Evolutionary conservation across 176 grass and related monocot genomes (phyloP).

Genomic region (Carex myosuroides): DNA sequence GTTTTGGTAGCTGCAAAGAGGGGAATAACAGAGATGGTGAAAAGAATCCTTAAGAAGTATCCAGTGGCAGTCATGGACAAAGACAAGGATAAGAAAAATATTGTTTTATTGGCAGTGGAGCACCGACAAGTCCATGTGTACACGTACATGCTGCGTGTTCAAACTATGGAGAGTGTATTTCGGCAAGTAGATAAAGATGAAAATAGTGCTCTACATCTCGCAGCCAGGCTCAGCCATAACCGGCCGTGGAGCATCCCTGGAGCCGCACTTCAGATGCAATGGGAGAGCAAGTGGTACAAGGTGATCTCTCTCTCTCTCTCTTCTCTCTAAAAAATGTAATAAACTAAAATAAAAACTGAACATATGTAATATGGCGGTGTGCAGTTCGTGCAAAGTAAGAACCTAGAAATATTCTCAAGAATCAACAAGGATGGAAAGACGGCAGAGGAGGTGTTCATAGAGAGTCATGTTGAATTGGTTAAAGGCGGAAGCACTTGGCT

Average conservation of each 20-base stretch:
- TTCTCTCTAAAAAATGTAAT: neutral
- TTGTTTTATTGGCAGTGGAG: slow-evolving; percentile 16
- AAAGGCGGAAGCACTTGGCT: neutral
- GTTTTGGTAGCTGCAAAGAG: slow-evolving; percentile 25
- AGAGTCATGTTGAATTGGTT: neutral
- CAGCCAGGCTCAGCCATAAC: neutral
- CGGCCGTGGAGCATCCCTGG: slow-evolving; percentile 19
- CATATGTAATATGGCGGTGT: neutral
- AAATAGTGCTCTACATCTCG: slow-evolving; percentile 13
- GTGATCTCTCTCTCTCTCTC: neutral
- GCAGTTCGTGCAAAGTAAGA: neutral
- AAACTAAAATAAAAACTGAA: neutral
- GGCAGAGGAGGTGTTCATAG: neutral
- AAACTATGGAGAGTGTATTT: neutral
- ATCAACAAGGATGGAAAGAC: neutral
- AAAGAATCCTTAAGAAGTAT: neutral
- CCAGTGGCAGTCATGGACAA: slow-evolving; percentile 5
- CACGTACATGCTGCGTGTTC: neutral
- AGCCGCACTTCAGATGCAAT: slow-evolving; percentile 28
- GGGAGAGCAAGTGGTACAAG: slow-evolving; percentile 31
- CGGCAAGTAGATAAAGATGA: slow-evolving; percentile 13
- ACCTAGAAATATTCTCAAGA: neutral
- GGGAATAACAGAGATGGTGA: slow-evolving; percentile 24
- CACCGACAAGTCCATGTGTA: slow-evolving; percentile 4
- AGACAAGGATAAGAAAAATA: slow-evolving; percentile 10